Percentiles rank a stretch among this genome's conserved stretches.
These are phyloP conservation scores for Puccinia hordei DNA, from an alignment of 1,284 basidiomycete species.

Conservation along the genomic window DNA sequence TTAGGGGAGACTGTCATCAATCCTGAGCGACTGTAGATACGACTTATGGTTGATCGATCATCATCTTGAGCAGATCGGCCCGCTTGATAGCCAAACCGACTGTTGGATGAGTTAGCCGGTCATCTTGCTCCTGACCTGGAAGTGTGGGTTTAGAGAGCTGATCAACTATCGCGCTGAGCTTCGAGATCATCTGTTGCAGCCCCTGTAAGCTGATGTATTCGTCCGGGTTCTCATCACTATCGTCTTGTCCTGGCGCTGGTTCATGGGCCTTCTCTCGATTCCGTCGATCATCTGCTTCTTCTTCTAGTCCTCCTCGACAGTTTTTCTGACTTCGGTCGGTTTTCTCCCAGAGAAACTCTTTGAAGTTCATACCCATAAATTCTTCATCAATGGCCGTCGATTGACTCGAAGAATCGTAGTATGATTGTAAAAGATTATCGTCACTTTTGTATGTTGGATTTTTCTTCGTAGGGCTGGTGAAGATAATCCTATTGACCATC, in stretches of 20 bases:
- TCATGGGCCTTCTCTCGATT: not conserved
- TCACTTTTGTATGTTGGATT: not conserved
- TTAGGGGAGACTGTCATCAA: not conserved
- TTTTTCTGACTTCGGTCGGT: conserved; percentile 3
- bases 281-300: not conserved
- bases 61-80: conserved; percentile 7
- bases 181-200: not conserved
- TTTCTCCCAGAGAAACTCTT: not conserved
- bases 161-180: not conserved
- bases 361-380: not conserved
- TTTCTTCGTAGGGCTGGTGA: not conserved
- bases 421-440: not conserved
- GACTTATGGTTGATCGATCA: not conserved
- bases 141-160: not conserved
- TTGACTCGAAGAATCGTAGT: conserved; percentile 24
- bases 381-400: conserved; percentile 27
- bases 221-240: not conserved
- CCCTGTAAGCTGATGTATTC: conserved; percentile 13
- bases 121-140: not conserved
- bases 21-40: not conserved
- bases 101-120: not conserved
- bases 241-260: not conserved
- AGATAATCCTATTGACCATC: conserved; percentile 11
- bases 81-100: conserved; percentile 12
- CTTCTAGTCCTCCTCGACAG: not conserved